Evolutionary conservation across 768 basidiomycete species (phyloP).

Genomic region (Tulasnella sp.): DNA sequence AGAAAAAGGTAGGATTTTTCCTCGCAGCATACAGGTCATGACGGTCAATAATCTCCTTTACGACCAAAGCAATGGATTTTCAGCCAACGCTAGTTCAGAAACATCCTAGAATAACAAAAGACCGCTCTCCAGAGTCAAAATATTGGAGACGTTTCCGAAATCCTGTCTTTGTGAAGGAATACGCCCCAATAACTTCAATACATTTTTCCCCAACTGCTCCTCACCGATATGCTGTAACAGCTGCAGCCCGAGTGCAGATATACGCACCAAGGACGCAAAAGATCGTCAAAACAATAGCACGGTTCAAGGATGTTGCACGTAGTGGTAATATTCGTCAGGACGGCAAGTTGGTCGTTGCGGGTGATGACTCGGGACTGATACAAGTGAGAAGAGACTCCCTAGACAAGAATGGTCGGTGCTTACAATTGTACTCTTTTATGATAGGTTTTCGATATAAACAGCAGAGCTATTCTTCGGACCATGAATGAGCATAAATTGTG

Average conservation of each 20-base stretch:
- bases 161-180: constrained; percentile 93
- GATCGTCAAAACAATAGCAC: constrained; percentile 86
- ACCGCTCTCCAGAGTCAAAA: constrained; percentile 59
- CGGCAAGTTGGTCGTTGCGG: constrained; percentile 89
- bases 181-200: constrained; percentile 87
- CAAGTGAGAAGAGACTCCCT: constrained; percentile 37
- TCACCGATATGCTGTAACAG: constrained; percentile 90
- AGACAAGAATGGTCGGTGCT: neutral
- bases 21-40: too few species aligned
- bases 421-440: neutral
- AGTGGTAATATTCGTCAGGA: constrained; percentile 81
- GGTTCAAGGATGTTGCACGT: constrained; percentile 93
- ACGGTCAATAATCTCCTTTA: too few species aligned
- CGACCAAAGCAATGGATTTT: constrained; percentile 85
- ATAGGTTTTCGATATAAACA: constrained; percentile 85
- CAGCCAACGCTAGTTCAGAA: constrained; percentile 54
- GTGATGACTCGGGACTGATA: constrained; percentile 85
- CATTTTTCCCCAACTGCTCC: constrained; percentile 82
- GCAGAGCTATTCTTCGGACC: constrained; percentile 83
- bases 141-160: constrained; percentile 81
- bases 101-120: constrained; percentile 46
- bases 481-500: constrained; percentile 85
- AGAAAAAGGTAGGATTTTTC: too few species aligned
- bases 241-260: constrained; percentile 85
- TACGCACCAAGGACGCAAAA: constrained; percentile 95